Percentiles rank a stretch among this genome's conserved stretches.
phyloP scores from a whole-genome alignment of 139 green algal species.

The Haematococcus sp. region DNA sequence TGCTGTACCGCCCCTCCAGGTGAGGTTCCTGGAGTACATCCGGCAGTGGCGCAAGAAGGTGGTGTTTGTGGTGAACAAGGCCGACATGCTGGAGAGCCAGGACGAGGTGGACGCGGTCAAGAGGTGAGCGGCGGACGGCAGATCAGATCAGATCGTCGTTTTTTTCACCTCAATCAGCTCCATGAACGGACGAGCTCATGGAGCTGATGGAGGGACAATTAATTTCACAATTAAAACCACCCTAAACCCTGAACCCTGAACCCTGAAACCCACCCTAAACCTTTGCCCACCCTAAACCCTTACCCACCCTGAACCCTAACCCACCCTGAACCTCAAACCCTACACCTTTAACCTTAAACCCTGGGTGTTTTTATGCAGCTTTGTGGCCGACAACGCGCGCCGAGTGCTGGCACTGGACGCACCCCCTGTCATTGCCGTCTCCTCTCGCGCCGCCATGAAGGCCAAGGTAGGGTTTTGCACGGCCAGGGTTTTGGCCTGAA shows the following conservation, averaged over 20 bases:
- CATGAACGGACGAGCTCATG: too few relatives aligned
- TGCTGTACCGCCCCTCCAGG: conserved; percentile 16
- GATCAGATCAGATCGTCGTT: too few relatives aligned
- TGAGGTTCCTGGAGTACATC: conserved; percentile 85
- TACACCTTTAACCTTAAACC: neutral
- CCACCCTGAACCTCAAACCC: neutral
- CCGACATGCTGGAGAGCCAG: conserved; percentile 70
- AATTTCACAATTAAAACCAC: neutral
- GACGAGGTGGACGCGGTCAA: conserved; percentile 73
- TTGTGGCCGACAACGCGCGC: conserved; percentile 77
- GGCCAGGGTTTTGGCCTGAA: too few relatives aligned
- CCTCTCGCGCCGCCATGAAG: conserved; percentile 30
- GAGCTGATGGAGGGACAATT: neutral
- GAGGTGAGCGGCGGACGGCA: too few relatives aligned
- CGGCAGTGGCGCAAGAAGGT: conserved; percentile 97
- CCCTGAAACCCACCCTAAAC: too few relatives aligned
- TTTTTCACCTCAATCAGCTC: too few relatives aligned
- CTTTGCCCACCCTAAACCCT: too few relatives aligned
- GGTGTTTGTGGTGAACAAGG: conserved; percentile 98
- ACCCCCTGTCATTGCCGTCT: conserved; percentile 45
- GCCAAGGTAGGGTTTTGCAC: conserved; percentile 50
- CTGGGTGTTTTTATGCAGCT: conserved; percentile 30
- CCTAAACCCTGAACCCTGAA: too few relatives aligned
- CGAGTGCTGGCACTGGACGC: conserved; percentile 35
- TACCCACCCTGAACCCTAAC: too few relatives aligned